These are phyloP conservation scores for Pyricularia sp. DNA, from an alignment of 2,329 filamentous ascomycete species.

Conservation along the genomic window DNA sequence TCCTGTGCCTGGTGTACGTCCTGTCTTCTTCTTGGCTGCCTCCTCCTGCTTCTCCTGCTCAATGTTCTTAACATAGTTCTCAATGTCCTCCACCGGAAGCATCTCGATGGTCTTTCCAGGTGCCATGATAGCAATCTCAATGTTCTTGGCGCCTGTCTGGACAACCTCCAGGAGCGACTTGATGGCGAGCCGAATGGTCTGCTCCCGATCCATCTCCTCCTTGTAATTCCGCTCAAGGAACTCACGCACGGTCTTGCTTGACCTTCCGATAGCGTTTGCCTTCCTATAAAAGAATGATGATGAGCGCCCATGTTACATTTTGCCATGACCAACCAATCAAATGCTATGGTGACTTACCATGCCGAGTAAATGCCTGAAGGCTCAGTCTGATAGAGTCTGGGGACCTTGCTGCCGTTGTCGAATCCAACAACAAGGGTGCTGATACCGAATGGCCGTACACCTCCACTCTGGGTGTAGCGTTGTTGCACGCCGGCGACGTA, in stretches of 20 bases:
- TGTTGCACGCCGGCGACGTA: slow-evolving; percentile 97
- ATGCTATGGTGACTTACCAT: slow-evolving; percentile 54
- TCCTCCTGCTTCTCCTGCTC: slow-evolving; percentile 99
- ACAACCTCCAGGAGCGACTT: slow-evolving; percentile 97
- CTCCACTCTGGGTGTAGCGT: slow-evolving; percentile 96
- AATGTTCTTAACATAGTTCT: slow-evolving; percentile 96
- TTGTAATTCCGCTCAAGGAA: slow-evolving; percentile 99
- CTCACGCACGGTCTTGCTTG: slow-evolving; percentile 97
- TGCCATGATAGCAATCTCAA: slow-evolving; percentile 97
- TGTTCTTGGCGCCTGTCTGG: slow-evolving; percentile 98
- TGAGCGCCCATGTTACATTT: not conserved
- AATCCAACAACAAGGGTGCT: slow-evolving; percentile 98
- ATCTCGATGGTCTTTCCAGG: slow-evolving; percentile 87
- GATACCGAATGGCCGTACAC: slow-evolving; percentile 97
- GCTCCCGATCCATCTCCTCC: slow-evolving; percentile 91
- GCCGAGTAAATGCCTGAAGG: slow-evolving; percentile 99
- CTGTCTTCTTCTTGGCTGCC: slow-evolving; percentile 92
- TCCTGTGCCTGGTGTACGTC: slow-evolving; percentile 59
- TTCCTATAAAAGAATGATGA: slow-evolving; percentile 54
- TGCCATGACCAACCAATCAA: slow-evolving; percentile 8
- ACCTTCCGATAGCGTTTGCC: slow-evolving; percentile 96
- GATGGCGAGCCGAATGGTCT: slow-evolving; percentile 93
- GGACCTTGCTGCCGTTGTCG: slow-evolving; percentile 81
- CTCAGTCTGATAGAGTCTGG: slow-evolving; percentile 94
- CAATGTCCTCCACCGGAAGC: slow-evolving; percentile 91